Base-by-base conservation (phyloP, 306 rosid genomes). In the Sesbania bispinosa region DNA sequence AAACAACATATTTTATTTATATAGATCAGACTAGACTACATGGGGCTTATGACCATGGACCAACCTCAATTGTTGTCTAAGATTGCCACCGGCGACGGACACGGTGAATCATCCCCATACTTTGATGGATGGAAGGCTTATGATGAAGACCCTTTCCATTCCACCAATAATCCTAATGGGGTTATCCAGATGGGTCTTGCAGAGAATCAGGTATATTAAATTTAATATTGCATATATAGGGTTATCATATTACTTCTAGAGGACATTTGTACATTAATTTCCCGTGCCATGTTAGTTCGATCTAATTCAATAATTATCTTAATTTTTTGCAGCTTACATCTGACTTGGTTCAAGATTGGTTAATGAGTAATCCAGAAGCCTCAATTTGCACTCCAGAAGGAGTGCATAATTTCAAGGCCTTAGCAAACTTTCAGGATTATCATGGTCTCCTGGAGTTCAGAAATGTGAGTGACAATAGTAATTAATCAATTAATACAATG, bases 171-270 rank as follows among this genome's bases (percentile, higher is more conserved):
- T 42, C 85, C 89, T 69, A 4, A 74, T 1, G 98, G 98, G 2
- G 96, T 93, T 52, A 88, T 93, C 73, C 98, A 93, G 66, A 93
- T 93, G 98, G 98, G 98, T 30, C 87, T 93, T 1, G 98, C 96
- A 30, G 98, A 93, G 75, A 93, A 93, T 80, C 86, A 83, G 89
- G 96, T 92, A 87, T 29, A 58, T 21, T n/a, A n/a, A n/a, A n/a
- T n/a, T n/a, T n/a, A n/a, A n/a, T n/a, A n/a, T n/a, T n/a, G n/a
- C n/a, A n/a, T n/a, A n/a, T n/a, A n/a, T n/a, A n/a, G n/a, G n/a
- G n/a, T n/a, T n/a, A n/a, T n/a, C n/a, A n/a, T n/a, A n/a, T n/a
- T n/a, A n/a, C n/a, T n/a, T n/a, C n/a, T n/a, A n/a, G n/a, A n/a
- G 0, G 1, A 6, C 8, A 10, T 39, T 0, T 41, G 11, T 11